Conservation (phyloP, 225 moss, liverwort and hornwort species). For the Polytrichum formosum region DNA sequence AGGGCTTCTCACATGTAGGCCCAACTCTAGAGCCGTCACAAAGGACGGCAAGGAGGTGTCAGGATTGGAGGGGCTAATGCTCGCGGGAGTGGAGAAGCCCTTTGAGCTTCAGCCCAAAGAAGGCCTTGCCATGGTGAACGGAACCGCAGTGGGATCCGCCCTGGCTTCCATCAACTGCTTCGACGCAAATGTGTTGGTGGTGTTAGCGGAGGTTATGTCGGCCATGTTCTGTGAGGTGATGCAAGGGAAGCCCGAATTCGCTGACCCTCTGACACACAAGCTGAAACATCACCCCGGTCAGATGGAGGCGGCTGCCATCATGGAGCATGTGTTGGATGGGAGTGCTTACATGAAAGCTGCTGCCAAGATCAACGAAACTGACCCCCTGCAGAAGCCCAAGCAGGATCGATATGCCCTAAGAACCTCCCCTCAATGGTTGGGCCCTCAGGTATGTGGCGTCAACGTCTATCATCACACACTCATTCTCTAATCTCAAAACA, state of each 20-base stretch:
- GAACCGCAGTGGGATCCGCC: conserved; percentile 26
- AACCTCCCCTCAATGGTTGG: conserved; percentile 10
- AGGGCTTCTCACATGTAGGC: conserved; percentile 23
- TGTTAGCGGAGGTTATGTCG: conserved; percentile 19
- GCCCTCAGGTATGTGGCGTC: neutral
- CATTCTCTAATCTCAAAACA: too few relatives aligned
- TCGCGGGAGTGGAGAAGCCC: conserved; percentile 21
- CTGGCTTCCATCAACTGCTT: conserved; percentile 26
- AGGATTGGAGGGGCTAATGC: conserved; percentile 18
- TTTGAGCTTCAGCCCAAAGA: conserved; percentile 35
- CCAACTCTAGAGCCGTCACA: conserved; percentile 25
- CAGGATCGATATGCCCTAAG: conserved; percentile 19
- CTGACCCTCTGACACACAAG: conserved; percentile 46
- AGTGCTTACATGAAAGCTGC: conserved; percentile 15
- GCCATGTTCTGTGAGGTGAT: conserved; percentile 49
- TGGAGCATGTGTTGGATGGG: conserved; percentile 14
- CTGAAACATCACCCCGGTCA: conserved; percentile 24
- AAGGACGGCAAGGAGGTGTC: conserved; percentile 16
- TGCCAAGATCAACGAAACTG: conserved; percentile 18
- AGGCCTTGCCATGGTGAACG: conserved; percentile 26
- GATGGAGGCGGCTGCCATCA: conserved; percentile 34
- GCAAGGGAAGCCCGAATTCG: conserved; percentile 40
- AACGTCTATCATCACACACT: too few relatives aligned
- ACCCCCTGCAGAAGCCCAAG: conserved; percentile 33
- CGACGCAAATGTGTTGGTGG: conserved; percentile 25